Percentiles rank a stretch among this genome's conserved stretches.
phyloP scores from a whole-genome alignment of 805 yeast species.

The Teunomyces funiuensis region DNA sequence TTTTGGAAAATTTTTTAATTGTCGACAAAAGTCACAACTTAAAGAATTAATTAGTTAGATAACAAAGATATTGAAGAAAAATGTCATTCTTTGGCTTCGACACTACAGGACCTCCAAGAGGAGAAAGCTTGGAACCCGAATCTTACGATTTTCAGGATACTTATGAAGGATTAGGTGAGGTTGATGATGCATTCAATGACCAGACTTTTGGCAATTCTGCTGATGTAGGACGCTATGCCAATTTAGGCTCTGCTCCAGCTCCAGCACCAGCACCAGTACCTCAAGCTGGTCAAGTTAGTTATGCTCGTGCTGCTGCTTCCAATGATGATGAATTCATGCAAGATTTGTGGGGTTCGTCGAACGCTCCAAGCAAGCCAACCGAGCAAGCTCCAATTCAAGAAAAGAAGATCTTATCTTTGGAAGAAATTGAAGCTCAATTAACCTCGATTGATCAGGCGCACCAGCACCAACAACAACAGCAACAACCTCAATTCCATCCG shows the following conservation, averaged over 20 bases:
- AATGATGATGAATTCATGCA: slow-evolving; percentile 46
- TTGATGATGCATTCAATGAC: slow-evolving; percentile 77
- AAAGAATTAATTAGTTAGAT: not conserved
- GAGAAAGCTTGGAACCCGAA: slow-evolving; percentile 12
- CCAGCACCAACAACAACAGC: slow-evolving; percentile 20
- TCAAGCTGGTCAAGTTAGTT: slow-evolving; percentile 35
- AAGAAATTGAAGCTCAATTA: slow-evolving; percentile 81
- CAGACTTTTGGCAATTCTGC: slow-evolving; percentile 69
- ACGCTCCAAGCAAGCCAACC: slow-evolving; percentile 21
- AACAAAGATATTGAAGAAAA: not conserved
- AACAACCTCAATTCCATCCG: slow-evolving; percentile 36
- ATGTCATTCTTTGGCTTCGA: slow-evolving; percentile 75
- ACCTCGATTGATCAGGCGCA: slow-evolving; percentile 43
- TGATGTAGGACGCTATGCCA: slow-evolving; percentile 41
- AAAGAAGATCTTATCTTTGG: slow-evolving; percentile 64
- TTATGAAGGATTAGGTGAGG: slow-evolving; percentile 75
- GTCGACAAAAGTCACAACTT: not conserved
- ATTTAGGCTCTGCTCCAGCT: slow-evolving; percentile 9
- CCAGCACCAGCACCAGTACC: slow-evolving; percentile 9
- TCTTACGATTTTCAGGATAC: slow-evolving; percentile 79
- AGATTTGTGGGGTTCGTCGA: slow-evolving; percentile 43
- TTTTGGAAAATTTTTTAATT: not conserved
- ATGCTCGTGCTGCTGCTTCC: slow-evolving; percentile 42
- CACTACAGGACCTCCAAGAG: slow-evolving; percentile 40
- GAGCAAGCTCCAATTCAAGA: slow-evolving; percentile 40